A percentile compares a stretch with the other conserved stretches of the same genome.
Conservation (phyloP, 139 green algal species). For the Chlamydomonas schloesseri region DNA sequence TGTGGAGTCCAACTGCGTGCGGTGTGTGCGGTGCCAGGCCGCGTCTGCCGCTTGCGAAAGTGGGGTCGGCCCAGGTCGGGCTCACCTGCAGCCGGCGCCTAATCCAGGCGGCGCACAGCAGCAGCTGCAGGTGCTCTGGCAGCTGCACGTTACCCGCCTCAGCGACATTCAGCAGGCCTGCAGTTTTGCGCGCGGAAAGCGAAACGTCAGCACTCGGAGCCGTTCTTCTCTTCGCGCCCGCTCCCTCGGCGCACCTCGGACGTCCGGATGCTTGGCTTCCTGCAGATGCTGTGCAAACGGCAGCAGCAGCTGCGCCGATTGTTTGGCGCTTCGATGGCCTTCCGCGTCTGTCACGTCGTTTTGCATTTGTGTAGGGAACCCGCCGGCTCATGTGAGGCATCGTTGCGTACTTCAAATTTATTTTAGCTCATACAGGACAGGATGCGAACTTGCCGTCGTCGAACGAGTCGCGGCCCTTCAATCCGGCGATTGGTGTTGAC, state of each 20-base stretch:
- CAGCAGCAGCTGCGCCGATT: not conserved
- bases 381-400: not conserved
- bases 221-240: not conserved
- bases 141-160: not conserved
- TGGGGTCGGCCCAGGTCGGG: too few species aligned
- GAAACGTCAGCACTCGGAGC: not conserved
- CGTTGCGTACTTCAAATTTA: too few species aligned
- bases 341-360: not conserved
- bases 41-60: too few species aligned
- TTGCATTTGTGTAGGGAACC: not conserved
- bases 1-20: too few species aligned
- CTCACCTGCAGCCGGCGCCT: not conserved
- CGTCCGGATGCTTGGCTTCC: not conserved
- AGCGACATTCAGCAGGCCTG: not conserved
- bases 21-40: too few species aligned
- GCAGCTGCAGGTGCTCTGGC: slow-evolving; percentile 19
- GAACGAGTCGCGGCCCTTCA: not conserved
- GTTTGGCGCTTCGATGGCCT: too few species aligned
- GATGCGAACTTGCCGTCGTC: not conserved
- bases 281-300: not conserved
- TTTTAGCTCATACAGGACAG: not conserved
- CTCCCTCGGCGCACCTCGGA: not conserved
- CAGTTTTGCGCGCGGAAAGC: not conserved
- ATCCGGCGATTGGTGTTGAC: too few species aligned
- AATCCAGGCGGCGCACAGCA: slow-evolving; percentile 15